These are phyloP conservation scores for Diospyros lotus DNA, from an alignment of 148 eudicot genomes.

Conservation along the genomic window DNA sequence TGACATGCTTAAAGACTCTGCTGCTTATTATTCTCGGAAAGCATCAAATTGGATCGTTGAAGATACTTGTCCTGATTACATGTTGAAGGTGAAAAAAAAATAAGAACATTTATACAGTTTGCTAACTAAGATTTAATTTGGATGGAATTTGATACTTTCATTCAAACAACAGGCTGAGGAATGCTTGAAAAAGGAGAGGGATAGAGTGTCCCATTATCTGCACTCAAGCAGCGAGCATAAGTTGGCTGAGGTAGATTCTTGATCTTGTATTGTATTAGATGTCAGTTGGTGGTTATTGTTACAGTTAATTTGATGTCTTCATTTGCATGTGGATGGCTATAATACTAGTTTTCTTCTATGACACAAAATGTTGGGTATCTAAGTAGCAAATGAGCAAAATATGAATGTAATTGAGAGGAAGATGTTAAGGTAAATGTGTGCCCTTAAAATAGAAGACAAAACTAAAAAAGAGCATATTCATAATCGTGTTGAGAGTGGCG, in stretches of 20 bases:
- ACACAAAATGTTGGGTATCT: background rate
- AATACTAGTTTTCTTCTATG: background rate
- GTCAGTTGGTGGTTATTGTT: background rate
- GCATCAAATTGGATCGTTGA: constrained; percentile 67
- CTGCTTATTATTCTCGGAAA: constrained; percentile 68
- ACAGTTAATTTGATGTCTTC: background rate
- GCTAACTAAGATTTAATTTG: background rate
- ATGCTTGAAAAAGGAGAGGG: constrained; percentile 34
- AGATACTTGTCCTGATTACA: constrained; percentile 74
- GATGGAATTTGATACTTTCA: background rate
- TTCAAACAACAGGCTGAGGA: constrained; percentile 22
- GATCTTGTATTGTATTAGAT: background rate
- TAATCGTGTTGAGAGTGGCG: no score
- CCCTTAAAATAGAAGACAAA: no score
- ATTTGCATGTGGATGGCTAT: background rate
- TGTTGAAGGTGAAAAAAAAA: constrained; percentile 47
- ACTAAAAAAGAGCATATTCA: no score
- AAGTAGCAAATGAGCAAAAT: no score
- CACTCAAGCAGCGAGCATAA: constrained; percentile 65
- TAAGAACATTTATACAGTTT: background rate
- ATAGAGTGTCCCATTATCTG: constrained; percentile 59
- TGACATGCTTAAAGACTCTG: constrained; percentile 43
- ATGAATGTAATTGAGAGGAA: no score
- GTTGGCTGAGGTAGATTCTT: constrained; percentile 45
- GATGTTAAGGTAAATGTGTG: no score